Evolutionary conservation across 345 rosid species (phyloP).

Genomic region (Arabis hirsuta): DNA sequence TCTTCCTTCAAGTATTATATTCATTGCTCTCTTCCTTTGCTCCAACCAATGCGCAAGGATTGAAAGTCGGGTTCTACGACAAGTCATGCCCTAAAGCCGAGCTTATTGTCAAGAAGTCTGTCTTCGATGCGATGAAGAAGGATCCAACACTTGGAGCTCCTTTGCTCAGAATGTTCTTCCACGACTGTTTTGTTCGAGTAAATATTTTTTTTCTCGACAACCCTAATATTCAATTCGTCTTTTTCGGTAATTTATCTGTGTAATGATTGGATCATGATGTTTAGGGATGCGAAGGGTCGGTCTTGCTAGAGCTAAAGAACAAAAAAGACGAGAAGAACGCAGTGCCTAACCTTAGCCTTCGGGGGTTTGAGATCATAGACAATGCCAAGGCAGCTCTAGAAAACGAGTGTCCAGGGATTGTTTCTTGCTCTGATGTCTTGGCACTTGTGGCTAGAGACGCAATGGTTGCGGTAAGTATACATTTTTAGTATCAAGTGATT

Average conservation of each 20-base stretch:
- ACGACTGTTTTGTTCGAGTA: constrained; percentile 85
- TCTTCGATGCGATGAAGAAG: constrained; percentile 41
- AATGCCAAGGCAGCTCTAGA: constrained; percentile 62
- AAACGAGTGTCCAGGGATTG: constrained; percentile 68
- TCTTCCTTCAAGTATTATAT: constrained; percentile 37
- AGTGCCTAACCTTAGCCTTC: constrained; percentile 54
- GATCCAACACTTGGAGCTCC: constrained; percentile 62
- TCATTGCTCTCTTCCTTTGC: constrained; percentile 36
- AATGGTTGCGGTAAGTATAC: constrained; percentile 48
- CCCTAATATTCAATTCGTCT: not conserved
- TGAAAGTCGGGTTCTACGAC: constrained; percentile 63
- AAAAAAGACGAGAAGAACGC: constrained; percentile 60
- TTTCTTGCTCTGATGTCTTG: constrained; percentile 78
- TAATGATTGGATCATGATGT: not conserved
- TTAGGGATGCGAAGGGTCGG: constrained; percentile 89
- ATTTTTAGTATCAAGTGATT: not conserved
- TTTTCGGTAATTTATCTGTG: not conserved
- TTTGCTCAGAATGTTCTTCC: constrained; percentile 74
- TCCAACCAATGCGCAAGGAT: constrained; percentile 32
- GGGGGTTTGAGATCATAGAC: constrained; percentile 70
- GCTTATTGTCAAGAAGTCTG: constrained; percentile 46
- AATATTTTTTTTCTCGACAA: not conserved
- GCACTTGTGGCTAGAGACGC: constrained; percentile 74
- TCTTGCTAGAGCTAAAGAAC: constrained; percentile 59
- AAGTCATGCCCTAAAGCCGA: constrained; percentile 58